Evolutionary conservation across 192 early-diverging fungal species (phyloP), one percentile per base, ranked within the genome.

Genomic region (Dispira simplex): DNA sequence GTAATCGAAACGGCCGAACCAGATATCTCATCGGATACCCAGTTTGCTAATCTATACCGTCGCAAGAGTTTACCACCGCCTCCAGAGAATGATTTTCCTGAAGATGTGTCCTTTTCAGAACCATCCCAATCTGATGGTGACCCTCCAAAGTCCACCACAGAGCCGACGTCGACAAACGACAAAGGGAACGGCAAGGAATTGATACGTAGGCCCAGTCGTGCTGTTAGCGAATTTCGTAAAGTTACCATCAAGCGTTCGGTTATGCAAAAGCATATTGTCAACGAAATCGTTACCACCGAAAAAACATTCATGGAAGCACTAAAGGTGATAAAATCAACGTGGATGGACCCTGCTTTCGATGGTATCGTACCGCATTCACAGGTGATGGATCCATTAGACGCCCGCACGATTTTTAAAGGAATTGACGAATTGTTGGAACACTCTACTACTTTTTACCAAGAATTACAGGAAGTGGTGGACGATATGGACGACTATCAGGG

Each of bases 391-490:
- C 59, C 59, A 0, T 44, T 45, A 1, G 59, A 62, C 4, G 59
- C 59, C 11, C 59, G 59, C 44, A 62, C 59, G 10, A n/a, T 62
- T n/a, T 62, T 62, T 43, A 44, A 45, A 45, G 39, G 59, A 0
- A 39, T 62, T 20, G 59, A 62, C 25, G 44, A 62, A 45, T 45
- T 62, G 39, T 45, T 62, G 59, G 59, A 62, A 18, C 59, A 62
- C 43, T 10, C 59, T 12, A 11, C 25, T 45, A 44, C 39, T 0
- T 46, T 62, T 39, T 45, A 39, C n/a, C 18, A 44, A n/a, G 59
- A 62, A 44, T 25, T 62, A 8, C 43, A 62, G 43, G 59, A 62
- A 18, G 43, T 62, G 4, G 16, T 25, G n/a, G 14, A 45, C 16
- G 32, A 44, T n/a, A 21, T 8, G 13, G 10, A 20, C 18, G n/a